Base-by-base conservation (phyloP, 495 filamentous ascomycete genomes). In the Penicillium desertorum region DNA sequence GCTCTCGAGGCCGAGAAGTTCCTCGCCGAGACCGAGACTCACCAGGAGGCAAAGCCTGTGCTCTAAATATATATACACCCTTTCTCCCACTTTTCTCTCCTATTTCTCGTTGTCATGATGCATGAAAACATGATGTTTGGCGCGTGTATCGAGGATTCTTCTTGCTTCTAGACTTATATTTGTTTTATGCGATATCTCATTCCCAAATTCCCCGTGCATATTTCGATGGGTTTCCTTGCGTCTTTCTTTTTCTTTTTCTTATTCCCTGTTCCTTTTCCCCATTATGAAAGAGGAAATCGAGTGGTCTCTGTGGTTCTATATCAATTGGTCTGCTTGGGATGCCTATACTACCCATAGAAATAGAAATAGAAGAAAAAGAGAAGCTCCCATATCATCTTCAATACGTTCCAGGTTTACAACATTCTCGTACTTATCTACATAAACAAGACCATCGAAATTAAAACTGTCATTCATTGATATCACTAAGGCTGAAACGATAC, bases 1-100 rank as follows among this genome's bases (percentile, higher is more conserved):
- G 94, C 93, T 16, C 81, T 98, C 42, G 94, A 98, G 62, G 92
- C 93, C 29, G 94, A 98, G 78, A 93, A 96, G 69, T 94, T 80
- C 75, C 75, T 98, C 45, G 77, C 89, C 0, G 93, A 98, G 62
- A 71, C 79, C 59, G 91, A 93, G 32, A 27, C 53, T 59, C 81
- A 79, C 19, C 78, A 48, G 23, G 44, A 46, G 23, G 16, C 79
- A 8, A 74, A 68, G 56, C 59, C 87, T 37, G 68, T 86, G 37
- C 74, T 90, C 39, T 89, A 79, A 76, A 66, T 45, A 19, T 25
- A 53, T n/a, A 11, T 20, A n/a, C 29, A 53, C 36, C 20, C 9
- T 46, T 50, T 30, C 23, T 25, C 58, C 17, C 17, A 25, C 55
- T 10, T 41, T 41, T 16, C 46, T 39, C 17, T 44, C 44, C 16